Percentiles rank a stretch among this genome's conserved stretches.
Conservation (phyloP, 257 asterid genomes). For the Solanum tarapatanum region DNA sequence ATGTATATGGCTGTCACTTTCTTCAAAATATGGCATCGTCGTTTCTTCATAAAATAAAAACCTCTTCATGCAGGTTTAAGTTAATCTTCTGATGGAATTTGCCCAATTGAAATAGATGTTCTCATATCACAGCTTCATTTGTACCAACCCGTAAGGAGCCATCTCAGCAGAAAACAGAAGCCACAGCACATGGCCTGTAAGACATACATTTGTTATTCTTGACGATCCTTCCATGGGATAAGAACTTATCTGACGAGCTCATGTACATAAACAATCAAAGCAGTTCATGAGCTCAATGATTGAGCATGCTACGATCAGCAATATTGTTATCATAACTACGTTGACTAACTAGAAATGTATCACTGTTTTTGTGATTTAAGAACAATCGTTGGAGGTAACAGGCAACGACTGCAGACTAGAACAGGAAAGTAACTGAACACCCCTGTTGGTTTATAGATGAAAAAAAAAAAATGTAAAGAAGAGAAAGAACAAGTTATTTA, state of each 20-base stretch:
- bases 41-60: neutral
- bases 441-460: neutral
- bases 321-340: neutral
- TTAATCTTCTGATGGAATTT: neutral
- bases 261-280: neutral
- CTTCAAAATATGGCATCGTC: neutral
- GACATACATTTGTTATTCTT: neutral
- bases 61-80: neutral
- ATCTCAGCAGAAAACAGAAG: slow-evolving; percentile 63
- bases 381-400: neutral
- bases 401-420: neutral
- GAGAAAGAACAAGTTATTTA: slow-evolving; percentile 5
- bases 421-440: neutral
- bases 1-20: neutral
- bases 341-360: neutral
- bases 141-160: slow-evolving; percentile 91
- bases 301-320: neutral
- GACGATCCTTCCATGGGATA: neutral
- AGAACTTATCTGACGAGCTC: neutral
- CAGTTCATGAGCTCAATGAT: neutral
- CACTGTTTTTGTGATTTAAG: neutral
- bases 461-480: neutral
- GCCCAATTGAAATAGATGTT: neutral
- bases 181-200: slow-evolving; percentile 74
- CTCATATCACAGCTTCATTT: slow-evolving; percentile 28